These are phyloP conservation scores for Ilyonectria destructans DNA, from an alignment of 2,329 filamentous ascomycete species.

Conservation along the genomic window DNA sequence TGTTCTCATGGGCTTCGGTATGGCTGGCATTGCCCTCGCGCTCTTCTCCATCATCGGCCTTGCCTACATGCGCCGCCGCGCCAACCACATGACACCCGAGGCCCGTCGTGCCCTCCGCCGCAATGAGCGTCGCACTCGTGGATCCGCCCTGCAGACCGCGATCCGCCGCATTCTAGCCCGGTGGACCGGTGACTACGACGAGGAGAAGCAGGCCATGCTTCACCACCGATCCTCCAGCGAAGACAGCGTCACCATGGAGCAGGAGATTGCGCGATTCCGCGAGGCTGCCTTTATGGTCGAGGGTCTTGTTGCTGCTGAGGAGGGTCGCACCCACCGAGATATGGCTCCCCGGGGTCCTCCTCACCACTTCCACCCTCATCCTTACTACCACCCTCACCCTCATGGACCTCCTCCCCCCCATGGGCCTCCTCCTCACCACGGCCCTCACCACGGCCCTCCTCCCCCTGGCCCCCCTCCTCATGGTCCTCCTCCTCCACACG, in stretches of 20 bases:
- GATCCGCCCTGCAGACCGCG: constrained; percentile 45
- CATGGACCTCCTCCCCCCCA: constrained; percentile 27
- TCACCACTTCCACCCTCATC: constrained; percentile 26
- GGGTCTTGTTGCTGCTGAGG: constrained; percentile 63
- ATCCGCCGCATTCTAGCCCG: constrained; percentile 53
- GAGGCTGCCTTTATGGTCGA: constrained; percentile 63
- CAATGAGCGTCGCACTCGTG: constrained; percentile 46
- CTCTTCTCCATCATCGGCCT: constrained; percentile 48
- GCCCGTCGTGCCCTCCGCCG: constrained; percentile 46
- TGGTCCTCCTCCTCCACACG: constrained; percentile 6
- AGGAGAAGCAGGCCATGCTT: constrained; percentile 46
- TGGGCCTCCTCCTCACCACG: constrained; percentile 30
- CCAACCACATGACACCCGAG: constrained; percentile 37
- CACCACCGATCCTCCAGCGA: constrained; percentile 31
- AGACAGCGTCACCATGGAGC: constrained; percentile 60
- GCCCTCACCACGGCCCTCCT: constrained; percentile 29
- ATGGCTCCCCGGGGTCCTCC: constrained; percentile 18
- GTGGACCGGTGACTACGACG: constrained; percentile 42
- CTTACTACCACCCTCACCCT: constrained; percentile 23
- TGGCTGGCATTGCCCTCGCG: constrained; percentile 45
- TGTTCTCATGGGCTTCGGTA: constrained; percentile 45
- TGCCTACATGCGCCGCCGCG: constrained; percentile 45
- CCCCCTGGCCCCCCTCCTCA: constrained; percentile 23
- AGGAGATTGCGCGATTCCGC: constrained; percentile 66
- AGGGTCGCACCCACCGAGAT: constrained; percentile 47